Base-by-base conservation (phyloP, 2,329 filamentous ascomycete genomes). In the Dothistroma septosporum region DNA sequence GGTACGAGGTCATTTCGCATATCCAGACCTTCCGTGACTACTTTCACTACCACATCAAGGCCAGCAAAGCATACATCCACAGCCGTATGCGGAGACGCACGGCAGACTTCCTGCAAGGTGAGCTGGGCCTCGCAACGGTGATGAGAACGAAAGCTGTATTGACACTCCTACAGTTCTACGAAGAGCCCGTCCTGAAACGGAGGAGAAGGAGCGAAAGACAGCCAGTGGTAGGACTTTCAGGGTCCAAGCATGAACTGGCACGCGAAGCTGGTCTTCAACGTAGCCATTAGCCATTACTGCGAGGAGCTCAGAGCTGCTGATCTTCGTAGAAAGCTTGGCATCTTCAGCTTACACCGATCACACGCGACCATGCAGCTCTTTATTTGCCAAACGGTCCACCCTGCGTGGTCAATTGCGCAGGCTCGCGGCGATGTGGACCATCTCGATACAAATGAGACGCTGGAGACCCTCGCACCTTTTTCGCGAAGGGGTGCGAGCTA, bases 21-120 rank as follows among this genome's bases (percentile, higher is more conserved):
- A 97, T 99, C 71, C 95, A 99, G 79, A 99, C 94, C 14, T 99
- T 99, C 90, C 90, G 94, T 68, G 94, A 99, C 75, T 99, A 99
- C 78, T 99, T 99, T 83, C 94, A 99, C 78, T 99, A 99, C 77
- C 94, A 99, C 78, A 99, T 99, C 79, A 99, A 99, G 80, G 95
- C 94, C 32, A 97, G 92, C 64, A 99, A 99, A 83, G 94, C 95
- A 57, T 99, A 97, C 74, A 99, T 99, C 67, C 94, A 99, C 83
- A 95, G 92, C 35, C 87, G 95, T 72, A 99, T 99, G 94, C 88
- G 94, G 75, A 91, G 93, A 81, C 87, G 94, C 76, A 99, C 95
- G 10, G 94, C 94, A 54, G 95, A 99, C 76, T 99, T 99, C 81
- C 86, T 99, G 60, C 95, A 99, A 85, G 91, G 91, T 93, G 81